A percentile compares a stretch with the other conserved stretches of the same genome.
Evolutionary conservation across 345 rosid species (phyloP).

Genomic region (Populus deltoides): DNA sequence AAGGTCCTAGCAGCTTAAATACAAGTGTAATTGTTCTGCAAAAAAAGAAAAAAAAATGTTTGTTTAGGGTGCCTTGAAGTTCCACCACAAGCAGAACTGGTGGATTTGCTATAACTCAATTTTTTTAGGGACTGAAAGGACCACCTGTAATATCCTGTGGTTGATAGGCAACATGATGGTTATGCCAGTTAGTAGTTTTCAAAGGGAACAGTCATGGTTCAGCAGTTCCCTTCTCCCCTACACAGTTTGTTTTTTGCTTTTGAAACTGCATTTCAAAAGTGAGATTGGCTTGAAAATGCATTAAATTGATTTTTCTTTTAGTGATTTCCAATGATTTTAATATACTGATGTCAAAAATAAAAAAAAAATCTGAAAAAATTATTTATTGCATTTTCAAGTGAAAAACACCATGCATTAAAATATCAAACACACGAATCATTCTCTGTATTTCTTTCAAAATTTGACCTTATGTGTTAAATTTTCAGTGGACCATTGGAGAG

Average conservation of each 20-base stretch:
- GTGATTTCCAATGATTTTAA: too few species aligned
- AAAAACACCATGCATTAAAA: too few species aligned
- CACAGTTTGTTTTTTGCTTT: background rate
- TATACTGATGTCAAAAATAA: too few species aligned
- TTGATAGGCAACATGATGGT: background rate
- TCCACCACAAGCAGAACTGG: background rate
- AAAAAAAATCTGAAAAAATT: too few species aligned
- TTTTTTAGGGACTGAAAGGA: background rate
- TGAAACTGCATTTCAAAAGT: too few species aligned
- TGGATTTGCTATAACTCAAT: background rate
- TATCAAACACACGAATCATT: background rate
- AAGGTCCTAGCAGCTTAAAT: background rate
- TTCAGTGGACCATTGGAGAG: slow-evolving; percentile 62
- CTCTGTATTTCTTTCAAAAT: background rate
- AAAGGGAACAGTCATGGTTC: background rate
- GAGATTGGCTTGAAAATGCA: too few species aligned
- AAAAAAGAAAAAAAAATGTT: background rate
- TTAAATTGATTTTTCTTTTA: too few species aligned
- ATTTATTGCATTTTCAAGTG: too few species aligned
- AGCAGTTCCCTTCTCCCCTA: background rate
- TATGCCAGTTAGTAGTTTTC: background rate
- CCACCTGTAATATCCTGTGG: background rate
- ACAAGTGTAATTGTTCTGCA: background rate
- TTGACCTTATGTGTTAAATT: background rate
- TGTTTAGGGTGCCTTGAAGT: background rate